Conservation (phyloP, 306 rosid species). For the Vachellia pachyceras region DNA sequence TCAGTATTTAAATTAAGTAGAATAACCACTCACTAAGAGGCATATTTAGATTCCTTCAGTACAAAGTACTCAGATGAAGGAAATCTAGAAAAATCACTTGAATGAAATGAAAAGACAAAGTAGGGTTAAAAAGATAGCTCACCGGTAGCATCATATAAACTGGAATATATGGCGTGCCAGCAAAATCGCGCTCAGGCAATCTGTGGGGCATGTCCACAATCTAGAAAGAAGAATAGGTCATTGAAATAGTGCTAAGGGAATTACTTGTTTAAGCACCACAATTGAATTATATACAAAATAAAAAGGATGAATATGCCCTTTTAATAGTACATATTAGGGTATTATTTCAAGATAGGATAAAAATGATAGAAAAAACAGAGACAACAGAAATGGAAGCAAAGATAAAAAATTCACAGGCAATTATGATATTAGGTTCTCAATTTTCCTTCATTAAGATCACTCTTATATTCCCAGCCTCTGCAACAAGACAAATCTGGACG, state of each 20-base stretch:
- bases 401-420: conserved; percentile 28
- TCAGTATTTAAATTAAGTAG: conserved; percentile 5
- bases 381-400: background rate
- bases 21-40: conserved; percentile 31
- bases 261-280: conserved; percentile 20
- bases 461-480: conserved; percentile 4
- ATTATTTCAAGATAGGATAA: conserved; percentile 10
- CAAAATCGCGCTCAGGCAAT: conserved; percentile 75
- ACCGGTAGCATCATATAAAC: conserved; percentile 94
- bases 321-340: conserved; percentile 21
- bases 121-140: conserved; percentile 42
- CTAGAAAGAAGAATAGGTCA: conserved; percentile 50
- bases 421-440: conserved; percentile 13
- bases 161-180: conserved; percentile 81
- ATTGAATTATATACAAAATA: conserved; percentile 31
- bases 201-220: conserved; percentile 58
- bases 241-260: conserved; percentile 23
- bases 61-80: background rate
- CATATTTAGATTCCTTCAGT: conserved; percentile 21
- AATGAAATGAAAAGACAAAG: conserved; percentile 30
- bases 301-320: conserved; percentile 10
- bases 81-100: conserved; percentile 18
- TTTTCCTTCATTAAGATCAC: background rate
- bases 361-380: background rate
- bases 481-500: conserved; percentile 6